Evolutionary conservation across 768 basidiomycete species (phyloP).

Genomic region (Termitomyces sp.): DNA sequence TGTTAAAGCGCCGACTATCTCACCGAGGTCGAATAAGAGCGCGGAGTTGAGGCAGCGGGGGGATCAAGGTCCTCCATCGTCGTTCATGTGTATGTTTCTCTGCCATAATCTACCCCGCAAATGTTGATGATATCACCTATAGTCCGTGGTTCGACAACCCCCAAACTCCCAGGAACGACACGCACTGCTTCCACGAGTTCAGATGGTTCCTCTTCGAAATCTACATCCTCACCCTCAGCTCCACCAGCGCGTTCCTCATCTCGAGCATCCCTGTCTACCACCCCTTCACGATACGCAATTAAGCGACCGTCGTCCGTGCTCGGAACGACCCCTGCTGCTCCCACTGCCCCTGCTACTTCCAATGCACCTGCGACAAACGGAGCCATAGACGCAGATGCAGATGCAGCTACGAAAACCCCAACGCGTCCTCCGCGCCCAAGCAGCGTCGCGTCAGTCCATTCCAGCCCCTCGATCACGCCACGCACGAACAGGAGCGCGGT

Average conservation of each 20-base stretch:
- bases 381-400: not conserved
- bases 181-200: constrained; percentile 41
- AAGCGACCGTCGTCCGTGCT: constrained; percentile 17
- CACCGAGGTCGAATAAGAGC: constrained; percentile 78
- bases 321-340: constrained; percentile 33
- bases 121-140: not conserved
- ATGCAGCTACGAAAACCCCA: constrained; percentile 8
- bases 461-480: constrained; percentile 61
- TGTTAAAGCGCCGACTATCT: constrained; percentile 57
- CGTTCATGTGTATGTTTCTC: constrained; percentile 63
- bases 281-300: constrained; percentile 11
- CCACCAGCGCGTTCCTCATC: constrained; percentile 14
- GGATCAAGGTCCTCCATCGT: constrained; percentile 57
- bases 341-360: not conserved
- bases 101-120: not conserved
- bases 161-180: constrained; percentile 41
- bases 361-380: not conserved
- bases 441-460: constrained; percentile 36
- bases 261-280: constrained; percentile 28
- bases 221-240: not conserved
- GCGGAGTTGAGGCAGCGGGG: constrained; percentile 65
- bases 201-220: constrained; percentile 13
- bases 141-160: constrained; percentile 47
- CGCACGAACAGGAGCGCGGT: constrained; percentile 73
- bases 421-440: constrained; percentile 45